A percentile compares a stretch with the other conserved stretches of the same genome.
Conservation (phyloP, 768 basidiomycete species). For the Termitomyces sp. region DNA sequence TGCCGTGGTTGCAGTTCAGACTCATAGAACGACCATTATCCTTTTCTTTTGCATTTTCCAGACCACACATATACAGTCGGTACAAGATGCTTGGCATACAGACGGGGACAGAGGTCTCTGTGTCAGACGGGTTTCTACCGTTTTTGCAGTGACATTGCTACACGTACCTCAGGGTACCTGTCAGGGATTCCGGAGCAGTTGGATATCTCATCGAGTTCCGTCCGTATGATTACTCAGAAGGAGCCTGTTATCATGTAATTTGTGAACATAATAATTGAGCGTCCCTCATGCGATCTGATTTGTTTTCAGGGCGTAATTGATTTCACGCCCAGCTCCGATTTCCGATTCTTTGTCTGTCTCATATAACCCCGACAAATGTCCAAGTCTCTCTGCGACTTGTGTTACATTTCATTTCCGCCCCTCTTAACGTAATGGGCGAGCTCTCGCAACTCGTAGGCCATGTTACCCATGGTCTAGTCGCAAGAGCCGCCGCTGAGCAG, state of each 20-base stretch:
- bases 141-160: not conserved
- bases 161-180: not conserved
- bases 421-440: constrained; percentile 41
- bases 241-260: constrained; percentile 7
- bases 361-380: constrained; percentile 2
- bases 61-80: not conserved
- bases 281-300: constrained; percentile 1
- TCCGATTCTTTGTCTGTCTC: constrained; percentile 11
- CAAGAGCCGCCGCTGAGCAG: constrained; percentile 48
- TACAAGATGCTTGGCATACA: not conserved
- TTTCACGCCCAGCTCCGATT: constrained; percentile 8
- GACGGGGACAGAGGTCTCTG: not conserved
- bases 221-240: constrained; percentile 2
- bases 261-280: no score
- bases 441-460: constrained; percentile 36
- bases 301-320: constrained; percentile 1
- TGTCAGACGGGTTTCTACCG: not conserved
- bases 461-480: constrained; percentile 28
- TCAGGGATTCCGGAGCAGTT: not conserved
- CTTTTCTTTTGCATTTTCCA: not conserved
- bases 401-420: not conserved
- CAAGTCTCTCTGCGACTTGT: not conserved
- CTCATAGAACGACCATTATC: constrained; percentile 39
- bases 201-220: not conserved
- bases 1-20: constrained; percentile 92